Conservation (phyloP, 495 filamentous ascomycete genomes). For the Aspergillus panamensis region DNA sequence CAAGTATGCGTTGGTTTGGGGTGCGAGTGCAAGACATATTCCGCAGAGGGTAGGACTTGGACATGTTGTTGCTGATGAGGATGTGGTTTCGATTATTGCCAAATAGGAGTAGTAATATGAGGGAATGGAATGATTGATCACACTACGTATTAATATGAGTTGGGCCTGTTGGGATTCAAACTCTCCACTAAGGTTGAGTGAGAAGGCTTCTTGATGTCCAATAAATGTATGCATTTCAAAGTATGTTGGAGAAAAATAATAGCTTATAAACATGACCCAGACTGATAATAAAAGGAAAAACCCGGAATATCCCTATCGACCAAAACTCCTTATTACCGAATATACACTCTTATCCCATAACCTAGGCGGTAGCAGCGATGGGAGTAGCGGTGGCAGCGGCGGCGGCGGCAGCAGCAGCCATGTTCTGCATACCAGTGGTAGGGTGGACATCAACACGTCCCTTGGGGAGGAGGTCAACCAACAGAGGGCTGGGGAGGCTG, state of each 20-base stretch:
- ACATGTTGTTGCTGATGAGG: conserved; percentile 88
- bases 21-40: conserved; percentile 88
- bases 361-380: conserved; percentile 23
- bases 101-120: conserved; percentile 29
- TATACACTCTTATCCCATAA: conserved; percentile 14
- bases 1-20: conserved; percentile 98
- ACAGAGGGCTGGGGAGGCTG: conserved; percentile 75
- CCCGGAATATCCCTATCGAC: neutral
- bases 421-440: conserved; percentile 52
- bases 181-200: no score
- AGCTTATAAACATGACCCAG: no score
- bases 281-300: no score
- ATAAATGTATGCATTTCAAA: no score
- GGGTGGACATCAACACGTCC: conserved; percentile 90
- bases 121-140: neutral
- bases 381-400: conserved; percentile 6
- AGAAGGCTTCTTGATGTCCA: no score
- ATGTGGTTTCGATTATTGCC: conserved; percentile 90
- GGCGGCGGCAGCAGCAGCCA: conserved; percentile 41
- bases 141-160: no score
- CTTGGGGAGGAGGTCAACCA: conserved; percentile 88
- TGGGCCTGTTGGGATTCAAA: no score
- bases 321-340: neutral
- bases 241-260: no score
- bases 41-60: conserved; percentile 89